Evolutionary conservation across 208 protist species (phyloP), one percentile per base, ranked within the genome.

Genomic region (Crithidia acanthocephali): DNA sequence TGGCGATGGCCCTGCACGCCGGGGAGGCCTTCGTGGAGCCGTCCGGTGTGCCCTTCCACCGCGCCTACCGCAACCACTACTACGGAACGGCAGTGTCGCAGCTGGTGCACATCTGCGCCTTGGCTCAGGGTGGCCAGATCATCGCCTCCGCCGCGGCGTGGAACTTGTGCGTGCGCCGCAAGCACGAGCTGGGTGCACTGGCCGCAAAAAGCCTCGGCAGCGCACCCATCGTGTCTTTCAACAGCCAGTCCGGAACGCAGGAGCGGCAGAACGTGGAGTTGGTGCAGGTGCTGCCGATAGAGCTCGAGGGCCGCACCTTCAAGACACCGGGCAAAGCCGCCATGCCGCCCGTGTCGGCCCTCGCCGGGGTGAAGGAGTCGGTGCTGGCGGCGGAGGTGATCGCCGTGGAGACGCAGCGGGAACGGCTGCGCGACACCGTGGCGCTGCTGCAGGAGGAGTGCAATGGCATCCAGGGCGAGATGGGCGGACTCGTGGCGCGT

Each of bases 91-190:
- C 91, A 0, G 85, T 96, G 50, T 90, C 82, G 50, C 91, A 96
- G 78, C 75, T 90, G 9, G 79, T 96, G 48, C 81, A 93, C 64
- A 64, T 90, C 15, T 78, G 79, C 30, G 77, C 86, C 13, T 67
- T 93, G 4, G 81, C 88, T 7, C 85, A 92, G 52, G 91, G 91
- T 45, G 91, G 91, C n/a, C 91, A 96, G 73, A 82, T 94, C 18
- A 64, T 96, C 60, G 78, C 83, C 1, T 84, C 88, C 22, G 70
- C 82, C 18, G 79, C 82, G 22, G 91, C 86, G 48, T 96, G 91
- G 91, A 69, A 76, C 16, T 50, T 87, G 22, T 94, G 88, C 67
- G 57, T 75, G 66, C 56, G 66, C 18, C 72, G 71, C 47, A 50
- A 61, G 62, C 76, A 94, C 68, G 86, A 93, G 71, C 77, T 96